A percentile compares a stretch with the other conserved stretches of the same genome.
These are phyloP conservation scores for Cercis canadensis DNA, from an alignment of 306 rosid genomes.

Conservation along the genomic window DNA sequence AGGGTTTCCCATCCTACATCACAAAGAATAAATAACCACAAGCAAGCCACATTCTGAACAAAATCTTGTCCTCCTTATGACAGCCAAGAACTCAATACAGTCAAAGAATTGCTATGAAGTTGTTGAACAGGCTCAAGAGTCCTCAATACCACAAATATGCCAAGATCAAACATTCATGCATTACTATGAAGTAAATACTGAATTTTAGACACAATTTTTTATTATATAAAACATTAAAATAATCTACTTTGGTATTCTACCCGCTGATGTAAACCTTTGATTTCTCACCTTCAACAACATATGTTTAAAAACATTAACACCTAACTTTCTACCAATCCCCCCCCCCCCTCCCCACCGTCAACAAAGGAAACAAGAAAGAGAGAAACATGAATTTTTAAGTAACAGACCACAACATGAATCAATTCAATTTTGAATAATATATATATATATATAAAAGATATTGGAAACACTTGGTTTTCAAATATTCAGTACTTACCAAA, in stretches of 20 bases:
- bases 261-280: neutral
- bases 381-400: neutral
- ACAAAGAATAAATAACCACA: neutral
- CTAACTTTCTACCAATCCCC: constrained; percentile 12
- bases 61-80: neutral
- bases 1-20: no score
- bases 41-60: neutral
- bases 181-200: neutral
- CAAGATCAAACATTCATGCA: neutral
- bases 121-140: neutral
- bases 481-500: constrained; percentile 60
- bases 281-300: constrained; percentile 23
- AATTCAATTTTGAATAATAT: no score
- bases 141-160: neutral
- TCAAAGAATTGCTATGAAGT: neutral
- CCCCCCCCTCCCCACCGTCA: neutral
- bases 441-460: no score
- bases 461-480: no score
- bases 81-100: neutral
- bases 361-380: neutral
- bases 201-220: neutral
- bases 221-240: no score
- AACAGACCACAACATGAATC: neutral
- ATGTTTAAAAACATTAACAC: constrained; percentile 1
- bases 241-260: neutral